Percentiles rank a stretch among this genome's conserved stretches.
These are phyloP conservation scores for Cutaneotrichosporon arboriforme DNA, from an alignment of 1,284 basidiomycete genomes.

Conservation along the genomic window DNA sequence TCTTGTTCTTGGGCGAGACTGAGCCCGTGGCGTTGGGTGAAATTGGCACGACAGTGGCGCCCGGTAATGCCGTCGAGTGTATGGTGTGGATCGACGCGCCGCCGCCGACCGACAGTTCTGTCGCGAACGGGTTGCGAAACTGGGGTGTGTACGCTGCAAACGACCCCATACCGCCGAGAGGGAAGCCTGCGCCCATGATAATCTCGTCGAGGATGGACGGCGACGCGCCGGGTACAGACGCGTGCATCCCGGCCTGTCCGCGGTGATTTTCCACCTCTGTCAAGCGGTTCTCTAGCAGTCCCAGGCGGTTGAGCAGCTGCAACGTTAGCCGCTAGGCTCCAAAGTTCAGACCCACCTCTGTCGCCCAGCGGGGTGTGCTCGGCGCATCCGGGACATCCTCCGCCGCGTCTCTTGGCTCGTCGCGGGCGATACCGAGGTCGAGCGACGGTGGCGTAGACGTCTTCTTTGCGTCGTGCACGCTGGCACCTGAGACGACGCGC, in stretches of 20 bases:
- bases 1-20: too few relatives aligned
- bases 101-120: neutral
- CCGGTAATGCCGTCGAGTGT: neutral
- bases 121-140: neutral
- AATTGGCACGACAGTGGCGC: neutral
- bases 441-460: too few relatives aligned
- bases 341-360: neutral
- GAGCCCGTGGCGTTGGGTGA: too few relatives aligned
- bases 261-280: neutral
- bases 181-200: neutral
- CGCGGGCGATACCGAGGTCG: too few relatives aligned
- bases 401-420: too few relatives aligned
- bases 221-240: too few relatives aligned
- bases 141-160: neutral
- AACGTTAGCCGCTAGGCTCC: neutral
- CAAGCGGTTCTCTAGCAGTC: neutral
- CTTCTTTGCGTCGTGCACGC: too few relatives aligned
- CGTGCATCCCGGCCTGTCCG: too few relatives aligned
- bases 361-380: neutral
- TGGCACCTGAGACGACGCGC: too few relatives aligned
- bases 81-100: conserved; percentile 3
- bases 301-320: neutral
- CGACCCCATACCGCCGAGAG: neutral
- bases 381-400: too few relatives aligned
- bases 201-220: too few relatives aligned